Percentiles rank a stretch among this genome's conserved stretches.
Conservation (phyloP, 1,139 yeast genomes). For the Scheffersomyces illinoinensis region DNA sequence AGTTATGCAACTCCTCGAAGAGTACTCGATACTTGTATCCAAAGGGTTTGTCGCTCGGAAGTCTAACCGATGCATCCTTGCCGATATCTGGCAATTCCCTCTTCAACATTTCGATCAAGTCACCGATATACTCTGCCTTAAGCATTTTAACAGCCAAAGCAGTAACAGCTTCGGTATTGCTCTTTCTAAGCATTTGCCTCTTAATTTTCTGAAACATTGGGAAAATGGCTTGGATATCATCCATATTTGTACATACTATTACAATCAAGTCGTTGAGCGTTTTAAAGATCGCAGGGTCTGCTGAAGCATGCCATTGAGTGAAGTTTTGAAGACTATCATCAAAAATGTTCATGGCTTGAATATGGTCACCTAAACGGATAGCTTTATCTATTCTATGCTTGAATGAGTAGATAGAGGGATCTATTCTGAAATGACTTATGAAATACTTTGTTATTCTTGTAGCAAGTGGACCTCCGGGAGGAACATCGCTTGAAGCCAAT, state of each 20-base stretch:
- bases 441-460: constrained; percentile 16
- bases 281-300: constrained; percentile 29
- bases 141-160: constrained; percentile 50
- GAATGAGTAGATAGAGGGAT: constrained; percentile 25
- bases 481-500: constrained; percentile 14
- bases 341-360: constrained; percentile 30
- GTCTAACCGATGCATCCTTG: constrained; percentile 30
- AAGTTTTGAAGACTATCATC: constrained; percentile 29
- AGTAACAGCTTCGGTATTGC: constrained; percentile 43
- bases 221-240: constrained; percentile 27
- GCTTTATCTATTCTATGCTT: constrained; percentile 34
- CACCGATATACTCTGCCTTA: constrained; percentile 51
- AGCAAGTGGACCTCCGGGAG: constrained; percentile 23
- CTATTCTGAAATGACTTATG: constrained; percentile 11
- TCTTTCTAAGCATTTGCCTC: constrained; percentile 35
- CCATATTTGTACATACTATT: constrained; percentile 17
- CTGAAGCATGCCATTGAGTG: constrained; percentile 31
- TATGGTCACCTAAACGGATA: constrained; percentile 17
- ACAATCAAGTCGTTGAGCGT: constrained; percentile 38
- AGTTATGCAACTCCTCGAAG: constrained; percentile 46
- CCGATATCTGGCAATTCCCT: constrained; percentile 57
- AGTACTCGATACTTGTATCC: constrained; percentile 29
- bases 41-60: constrained; percentile 29
- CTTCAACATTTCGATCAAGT: constrained; percentile 57
- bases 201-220: constrained; percentile 37